A percentile compares a stretch with the other conserved stretches of the same genome.
These are phyloP conservation scores for Babesia microti DNA, from an alignment of 169 alveolate species.

Conservation along the genomic window DNA sequence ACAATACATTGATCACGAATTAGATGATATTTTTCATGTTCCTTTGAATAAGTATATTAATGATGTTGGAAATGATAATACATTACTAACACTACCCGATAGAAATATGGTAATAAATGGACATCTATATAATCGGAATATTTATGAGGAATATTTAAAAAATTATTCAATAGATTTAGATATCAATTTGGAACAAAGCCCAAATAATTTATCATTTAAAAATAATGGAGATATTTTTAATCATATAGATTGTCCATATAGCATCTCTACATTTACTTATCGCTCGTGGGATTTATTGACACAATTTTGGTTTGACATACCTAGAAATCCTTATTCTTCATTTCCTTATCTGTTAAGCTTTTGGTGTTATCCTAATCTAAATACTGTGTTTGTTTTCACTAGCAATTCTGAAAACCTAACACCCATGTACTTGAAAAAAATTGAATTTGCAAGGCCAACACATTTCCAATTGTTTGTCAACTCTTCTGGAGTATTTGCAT, in stretches of 20 bases:
- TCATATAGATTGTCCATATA: background rate
- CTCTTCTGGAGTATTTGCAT: slow-evolving; percentile 6
- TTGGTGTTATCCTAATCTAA: slow-evolving; percentile 25
- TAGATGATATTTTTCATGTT: slow-evolving; percentile 15
- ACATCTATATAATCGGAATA: background rate
- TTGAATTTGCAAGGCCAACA: slow-evolving; percentile 15
- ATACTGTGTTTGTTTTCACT: slow-evolving; percentile 10
- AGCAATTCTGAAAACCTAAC: slow-evolving; percentile 16
- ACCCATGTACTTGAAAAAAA: slow-evolving; percentile 18
- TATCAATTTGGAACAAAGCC: background rate
- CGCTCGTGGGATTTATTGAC: background rate
- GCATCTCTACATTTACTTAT: background rate
- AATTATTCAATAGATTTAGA: background rate
- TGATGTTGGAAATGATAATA: slow-evolving; percentile 3
- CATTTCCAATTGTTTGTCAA: slow-evolving; percentile 15
- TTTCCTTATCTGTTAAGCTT: slow-evolving; percentile 36
- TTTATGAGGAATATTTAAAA: background rate
- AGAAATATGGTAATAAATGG: background rate
- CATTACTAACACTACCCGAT: background rate
- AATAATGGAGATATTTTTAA: no score
- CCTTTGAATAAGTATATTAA: slow-evolving; percentile 1
- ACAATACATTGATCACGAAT: slow-evolving; percentile 21
- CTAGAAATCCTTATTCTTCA: background rate
- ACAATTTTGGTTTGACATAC: slow-evolving; percentile 1
- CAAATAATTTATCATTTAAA: background rate